Conservation (phyloP, 352 stramenopile genomes). For the Saprolegnia parasitica region DNA sequence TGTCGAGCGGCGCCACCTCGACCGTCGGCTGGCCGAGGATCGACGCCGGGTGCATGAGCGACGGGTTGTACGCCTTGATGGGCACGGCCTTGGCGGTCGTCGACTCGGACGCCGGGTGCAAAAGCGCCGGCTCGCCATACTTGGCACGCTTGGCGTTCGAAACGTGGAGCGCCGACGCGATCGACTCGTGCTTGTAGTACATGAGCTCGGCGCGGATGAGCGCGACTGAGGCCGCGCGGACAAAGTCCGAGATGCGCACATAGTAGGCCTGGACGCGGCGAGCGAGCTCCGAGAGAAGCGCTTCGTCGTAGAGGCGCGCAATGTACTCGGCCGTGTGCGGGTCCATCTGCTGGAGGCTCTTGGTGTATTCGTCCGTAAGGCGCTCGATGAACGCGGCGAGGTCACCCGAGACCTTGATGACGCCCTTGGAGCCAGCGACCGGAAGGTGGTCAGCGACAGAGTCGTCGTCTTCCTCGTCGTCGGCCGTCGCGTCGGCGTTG, state of each 20-base stretch:
- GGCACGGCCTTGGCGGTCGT: slow-evolving; percentile 37
- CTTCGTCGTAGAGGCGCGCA: slow-evolving; percentile 90
- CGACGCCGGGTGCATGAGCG: slow-evolving; percentile 68
- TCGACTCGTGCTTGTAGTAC: slow-evolving; percentile 96
- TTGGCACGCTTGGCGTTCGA: slow-evolving; percentile 74
- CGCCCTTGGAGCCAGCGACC: slow-evolving; percentile 60
- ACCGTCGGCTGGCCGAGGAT: slow-evolving; percentile 68
- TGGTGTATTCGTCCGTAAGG: slow-evolving; percentile 97
- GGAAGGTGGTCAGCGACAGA: slow-evolving; percentile 75
- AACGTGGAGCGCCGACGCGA: slow-evolving; percentile 74
- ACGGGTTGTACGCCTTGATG: slow-evolving; percentile 51
- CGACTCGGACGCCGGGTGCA: slow-evolving; percentile 85
- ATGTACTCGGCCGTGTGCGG: slow-evolving; percentile 96
- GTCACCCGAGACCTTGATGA: slow-evolving; percentile 87
- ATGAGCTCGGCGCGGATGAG: slow-evolving; percentile 93
- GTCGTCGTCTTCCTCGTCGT: slow-evolving; percentile 82
- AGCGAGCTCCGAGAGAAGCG: slow-evolving; percentile 83
- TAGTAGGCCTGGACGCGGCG: slow-evolving; percentile 89
- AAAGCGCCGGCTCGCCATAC: slow-evolving; percentile 76
- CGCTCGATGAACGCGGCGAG: slow-evolving; percentile 86
- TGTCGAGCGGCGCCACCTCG: slow-evolving; percentile 47
- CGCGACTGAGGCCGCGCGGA: slow-evolving; percentile 83
- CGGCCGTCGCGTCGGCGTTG: slow-evolving; percentile 44
- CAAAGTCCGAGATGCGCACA: slow-evolving; percentile 61
- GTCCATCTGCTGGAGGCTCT: slow-evolving; percentile 95